Base-by-base conservation (phyloP, 331 rosid genomes). In the Stylosanthes scabra region DNA sequence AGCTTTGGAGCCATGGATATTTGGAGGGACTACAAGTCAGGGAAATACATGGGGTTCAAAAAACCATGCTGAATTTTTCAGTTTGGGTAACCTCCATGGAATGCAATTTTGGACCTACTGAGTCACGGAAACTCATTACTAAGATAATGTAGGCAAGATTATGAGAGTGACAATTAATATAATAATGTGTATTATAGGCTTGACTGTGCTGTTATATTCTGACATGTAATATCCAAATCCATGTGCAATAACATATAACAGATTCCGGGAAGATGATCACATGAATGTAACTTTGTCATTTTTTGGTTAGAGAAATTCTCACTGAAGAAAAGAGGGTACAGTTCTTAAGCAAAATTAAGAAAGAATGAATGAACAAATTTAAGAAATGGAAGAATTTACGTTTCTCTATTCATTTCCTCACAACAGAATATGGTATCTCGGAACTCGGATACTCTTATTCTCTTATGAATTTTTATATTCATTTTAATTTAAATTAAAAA, bases 31-130 rank as follows among this genome's bases (percentile, higher is more conserved):
- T 84, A 87, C 60, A 59, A 1, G 14, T 79, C 97, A 27, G 93
- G 98, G 59, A 82, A 74, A 64, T 80, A 84, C 76, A 93, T 90
- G 98, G 97, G 98, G 7, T 93, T 93, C 84, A 87, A 86, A 74
- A 67, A 15, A 14, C 93, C 91, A 39, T 88, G 97, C 75, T 87
- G 81, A 78, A 41, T 50, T 40, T 50, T 40, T 15, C 59, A 68
- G 13, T 70, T 83, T 66, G 76, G 74, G 74, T 15, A 42, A 59
- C 5, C 40, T 66, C 3, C 39, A 57, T 58, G 6, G 41, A 3
- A 7, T 76, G 41, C 27, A 60, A 42, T 2, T 60, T 37, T 66
- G 62, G 45, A 59, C 37, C 25, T 72, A 31, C 45, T 45, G 15
- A 3, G 29, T 59, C 29, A 46, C 59, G 15, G 40, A 41, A 63